A percentile compares a stretch with the other conserved stretches of the same genome.
phyloP scores from a whole-genome alignment of 2,329 filamentous ascomycete species.

The Epichloe aotearoae region DNA sequence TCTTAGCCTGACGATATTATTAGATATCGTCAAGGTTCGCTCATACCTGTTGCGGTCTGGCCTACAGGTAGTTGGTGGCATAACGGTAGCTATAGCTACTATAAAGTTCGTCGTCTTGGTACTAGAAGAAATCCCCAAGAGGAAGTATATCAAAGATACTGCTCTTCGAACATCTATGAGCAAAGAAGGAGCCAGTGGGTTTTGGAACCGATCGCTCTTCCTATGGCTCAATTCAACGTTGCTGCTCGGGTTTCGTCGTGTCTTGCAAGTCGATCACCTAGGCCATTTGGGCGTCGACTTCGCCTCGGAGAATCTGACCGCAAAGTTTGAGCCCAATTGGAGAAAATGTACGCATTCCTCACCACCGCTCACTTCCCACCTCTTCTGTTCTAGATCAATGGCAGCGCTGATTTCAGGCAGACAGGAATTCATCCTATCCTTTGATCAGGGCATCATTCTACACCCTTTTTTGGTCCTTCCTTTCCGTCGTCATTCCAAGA shows the following conservation, averaged over 20 bases:
- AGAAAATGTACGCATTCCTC: neutral
- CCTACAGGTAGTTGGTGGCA: neutral
- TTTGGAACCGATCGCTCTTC: slow-evolving; percentile 13
- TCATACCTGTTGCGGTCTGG: slow-evolving; percentile 5
- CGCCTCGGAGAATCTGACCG: neutral
- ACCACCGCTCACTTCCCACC: neutral
- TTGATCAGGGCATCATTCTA: slow-evolving; percentile 6
- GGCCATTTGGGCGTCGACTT: slow-evolving; percentile 2
- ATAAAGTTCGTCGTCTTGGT: slow-evolving; percentile 22
- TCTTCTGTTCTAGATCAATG: neutral
- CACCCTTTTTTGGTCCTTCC: slow-evolving; percentile 7
- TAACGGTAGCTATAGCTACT: slow-evolving; percentile 17
- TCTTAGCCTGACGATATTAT: slow-evolving; percentile 24
- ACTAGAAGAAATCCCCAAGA: slow-evolving; percentile 19
- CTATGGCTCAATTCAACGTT: slow-evolving; percentile 17
- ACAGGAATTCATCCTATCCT: neutral
- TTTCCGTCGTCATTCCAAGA: slow-evolving; percentile 15
- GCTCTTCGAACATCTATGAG: neutral
- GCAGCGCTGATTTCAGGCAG: neutral
- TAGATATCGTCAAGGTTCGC: slow-evolving; percentile 27
- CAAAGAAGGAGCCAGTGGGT: slow-evolving; percentile 12
- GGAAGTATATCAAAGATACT: neutral
- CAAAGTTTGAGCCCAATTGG: neutral
- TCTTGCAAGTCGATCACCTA: slow-evolving; percentile 19
- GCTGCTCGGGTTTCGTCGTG: slow-evolving; percentile 18